These are phyloP conservation scores for Chalciporus pseudorubinellus DNA, from an alignment of 768 basidiomycete species.

Conservation along the genomic window DNA sequence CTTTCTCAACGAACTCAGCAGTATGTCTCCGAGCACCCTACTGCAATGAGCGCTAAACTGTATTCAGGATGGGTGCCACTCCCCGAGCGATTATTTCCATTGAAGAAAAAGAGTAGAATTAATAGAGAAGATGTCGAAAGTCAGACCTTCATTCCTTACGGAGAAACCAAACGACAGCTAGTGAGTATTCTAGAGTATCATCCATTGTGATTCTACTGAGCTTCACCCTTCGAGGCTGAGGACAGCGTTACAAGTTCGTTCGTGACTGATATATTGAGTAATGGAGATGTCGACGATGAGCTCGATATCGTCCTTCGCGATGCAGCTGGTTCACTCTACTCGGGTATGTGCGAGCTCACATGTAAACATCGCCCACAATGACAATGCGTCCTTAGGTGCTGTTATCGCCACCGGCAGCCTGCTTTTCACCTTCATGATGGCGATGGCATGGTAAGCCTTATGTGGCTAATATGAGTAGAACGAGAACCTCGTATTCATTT, in stretches of 20 bases:
- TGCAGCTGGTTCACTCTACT: constrained; percentile 7
- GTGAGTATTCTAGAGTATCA: not conserved
- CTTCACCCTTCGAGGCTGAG: not conserved
- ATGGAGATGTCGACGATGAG: not conserved
- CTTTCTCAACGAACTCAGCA: not conserved
- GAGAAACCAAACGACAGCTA: constrained; percentile 4
- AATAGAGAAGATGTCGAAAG: constrained; percentile 4
- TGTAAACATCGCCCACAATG: not conserved
- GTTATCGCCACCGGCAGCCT: constrained; percentile 5
- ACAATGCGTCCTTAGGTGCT: not conserved
- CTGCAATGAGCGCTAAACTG: not conserved
- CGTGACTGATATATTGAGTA: not conserved
- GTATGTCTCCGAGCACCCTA: not conserved
- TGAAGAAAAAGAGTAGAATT: not conserved
- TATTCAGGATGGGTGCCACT: constrained; percentile 2
- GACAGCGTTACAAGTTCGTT: constrained; percentile 4
- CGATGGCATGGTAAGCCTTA: constrained; percentile 5
- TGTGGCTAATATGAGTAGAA: not conserved
- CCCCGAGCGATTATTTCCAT: constrained; percentile 1
- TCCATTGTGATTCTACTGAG: not conserved
- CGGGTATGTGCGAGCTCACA: not conserved
- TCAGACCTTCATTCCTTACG: constrained; percentile 6
- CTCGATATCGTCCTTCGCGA: constrained; percentile 4
- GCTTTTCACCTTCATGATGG: constrained; percentile 6
- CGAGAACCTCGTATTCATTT: not conserved